Conservation (phyloP, 192 early-diverging fungal genomes). For the Diversispora epigaea region DNA sequence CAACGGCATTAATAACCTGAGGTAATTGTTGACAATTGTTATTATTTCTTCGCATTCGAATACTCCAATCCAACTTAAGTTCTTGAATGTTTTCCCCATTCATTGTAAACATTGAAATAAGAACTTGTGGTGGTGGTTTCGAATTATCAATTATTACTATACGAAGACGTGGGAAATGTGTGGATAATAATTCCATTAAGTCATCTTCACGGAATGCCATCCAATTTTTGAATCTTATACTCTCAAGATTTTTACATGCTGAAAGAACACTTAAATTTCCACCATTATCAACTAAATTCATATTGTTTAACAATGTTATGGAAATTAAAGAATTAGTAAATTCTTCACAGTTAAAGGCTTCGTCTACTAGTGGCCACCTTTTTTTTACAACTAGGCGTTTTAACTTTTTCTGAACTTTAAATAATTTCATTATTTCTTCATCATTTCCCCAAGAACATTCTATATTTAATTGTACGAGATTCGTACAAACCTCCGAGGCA, state of each 20-base stretch:
- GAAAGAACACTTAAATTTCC: not conserved
- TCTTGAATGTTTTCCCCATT: not conserved
- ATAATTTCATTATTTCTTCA: not conserved
- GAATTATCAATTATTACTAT: not conserved
- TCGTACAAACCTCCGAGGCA: not conserved
- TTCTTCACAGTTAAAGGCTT: not conserved
- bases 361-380: not conserved
- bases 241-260: not conserved
- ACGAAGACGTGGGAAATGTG: not conserved
- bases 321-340: not conserved
- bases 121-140: not conserved
- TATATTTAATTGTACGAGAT: not conserved
- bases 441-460: conserved; percentile 23
- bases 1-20: not conserved
- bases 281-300: not conserved
- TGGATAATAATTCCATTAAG: not conserved
- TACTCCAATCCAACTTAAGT: not conserved
- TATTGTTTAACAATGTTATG: not conserved
- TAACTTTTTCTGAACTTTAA: not conserved
- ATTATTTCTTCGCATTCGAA: not conserved
- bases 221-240: conserved; percentile 6
- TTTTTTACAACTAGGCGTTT: not conserved
- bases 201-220: not conserved
- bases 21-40: too few species aligned
- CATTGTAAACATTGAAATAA: not conserved